Evolutionary conservation across 2,329 filamentous ascomycete genomes (phyloP), one percentile per base, ranked within the genome.

Genomic region (Diplodia scrobiculata): DNA sequence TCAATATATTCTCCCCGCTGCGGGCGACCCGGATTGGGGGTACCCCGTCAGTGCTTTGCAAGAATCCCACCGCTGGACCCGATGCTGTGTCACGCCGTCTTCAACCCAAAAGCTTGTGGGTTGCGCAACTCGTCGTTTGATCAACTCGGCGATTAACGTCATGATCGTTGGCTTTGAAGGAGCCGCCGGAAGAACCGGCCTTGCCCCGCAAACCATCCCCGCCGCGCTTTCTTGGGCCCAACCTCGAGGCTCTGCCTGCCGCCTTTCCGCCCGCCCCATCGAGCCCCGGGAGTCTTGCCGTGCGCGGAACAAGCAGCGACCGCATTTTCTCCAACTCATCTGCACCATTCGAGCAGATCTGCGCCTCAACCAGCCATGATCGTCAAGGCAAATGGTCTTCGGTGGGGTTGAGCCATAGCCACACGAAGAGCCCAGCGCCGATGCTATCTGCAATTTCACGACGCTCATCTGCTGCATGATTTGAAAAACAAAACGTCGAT

Each of bases 1-100:
- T 17, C 13, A 17, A 60, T 60, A 47, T 48, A 47, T 60, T 60
- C 14, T n/a, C 55, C 55, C 21, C 55, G 36, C 36, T n/a, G 21
- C 54, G 11, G 36, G 7, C n/a, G 13, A 19, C 41, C 41, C 41
- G n/a, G n/a, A 45, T 45, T 45, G 17, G 41, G 17, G 41, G 41
- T n/a, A 1, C 17, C 9, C 25, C 55, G 55, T 41, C 55, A 34
- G 36, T 48, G 55, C 38, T n/a, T 17, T 45, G 17, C 41, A n/a
- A 6, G 6, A 19, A 10, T 6, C n/a, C 6, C 19, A 45, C 17
- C 41, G 17, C 17, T n/a, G 41, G 41, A 19, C 41, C 41, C 41
- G n/a, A 10, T 45, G n/a, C 41, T 19, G 6, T 45, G 41, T 45
- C 41, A 45, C 41, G 41, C 41, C 41, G 41, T 45, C 41, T n/a